These are phyloP conservation scores for Backusella sp. DNA, from an alignment of 192 early-diverging fungal species.

Conservation along the genomic window DNA sequence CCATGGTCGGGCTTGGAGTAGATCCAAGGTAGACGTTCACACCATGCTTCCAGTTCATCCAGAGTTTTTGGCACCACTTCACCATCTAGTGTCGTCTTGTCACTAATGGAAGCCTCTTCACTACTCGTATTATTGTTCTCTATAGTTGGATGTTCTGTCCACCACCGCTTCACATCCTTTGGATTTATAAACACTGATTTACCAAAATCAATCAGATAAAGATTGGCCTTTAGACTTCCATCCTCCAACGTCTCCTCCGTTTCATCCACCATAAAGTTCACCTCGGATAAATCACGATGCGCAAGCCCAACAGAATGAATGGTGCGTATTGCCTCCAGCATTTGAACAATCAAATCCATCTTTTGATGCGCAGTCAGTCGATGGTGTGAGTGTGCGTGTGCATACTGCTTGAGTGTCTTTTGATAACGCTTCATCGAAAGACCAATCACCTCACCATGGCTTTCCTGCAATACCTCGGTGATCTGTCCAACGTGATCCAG, in stretches of 20 bases:
- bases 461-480: conserved; percentile 45
- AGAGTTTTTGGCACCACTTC: conserved; percentile 35
- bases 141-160: conserved; percentile 25
- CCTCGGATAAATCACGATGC: conserved; percentile 59
- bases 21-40: conserved; percentile 43
- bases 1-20: conserved; percentile 54
- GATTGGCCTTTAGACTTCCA: conserved; percentile 37
- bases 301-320: conserved; percentile 53
- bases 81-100: conserved; percentile 11
- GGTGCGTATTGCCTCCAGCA: conserved; percentile 46
- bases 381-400: conserved; percentile 45
- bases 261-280: conserved; percentile 61
- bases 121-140: background rate
- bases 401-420: conserved; percentile 55
- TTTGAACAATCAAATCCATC: conserved; percentile 46
- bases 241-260: conserved; percentile 39
- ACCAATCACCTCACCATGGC: conserved; percentile 50
- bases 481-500: conserved; percentile 51
- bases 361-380: conserved; percentile 54
- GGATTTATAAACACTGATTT: conserved; percentile 51
- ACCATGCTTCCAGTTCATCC: conserved; percentile 40
- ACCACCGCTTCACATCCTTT: conserved; percentile 45
- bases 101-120: background rate
- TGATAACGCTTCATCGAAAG: conserved; percentile 55
- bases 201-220: conserved; percentile 62